A percentile compares a stretch with the other conserved stretches of the same genome.
These are phyloP conservation scores for Theobroma cacao DNA, from an alignment of 345 rosid species.

Conservation along the genomic window DNA sequence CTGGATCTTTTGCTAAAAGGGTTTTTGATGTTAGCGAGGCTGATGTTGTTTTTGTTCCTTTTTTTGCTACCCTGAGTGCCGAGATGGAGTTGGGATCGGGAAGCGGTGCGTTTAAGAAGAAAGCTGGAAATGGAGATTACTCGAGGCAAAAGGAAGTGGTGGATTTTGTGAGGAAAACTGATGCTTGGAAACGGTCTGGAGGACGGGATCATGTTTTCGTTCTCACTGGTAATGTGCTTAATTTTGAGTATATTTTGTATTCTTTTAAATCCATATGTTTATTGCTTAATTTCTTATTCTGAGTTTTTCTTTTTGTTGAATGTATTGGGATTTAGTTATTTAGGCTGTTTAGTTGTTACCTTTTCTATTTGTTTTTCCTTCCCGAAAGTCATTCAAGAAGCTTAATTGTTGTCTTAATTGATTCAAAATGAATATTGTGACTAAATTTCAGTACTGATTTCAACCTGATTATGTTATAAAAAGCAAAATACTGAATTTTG, in stretches of 20 bases:
- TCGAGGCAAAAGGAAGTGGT: slow-evolving; percentile 68
- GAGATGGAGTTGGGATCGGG: slow-evolving; percentile 88
- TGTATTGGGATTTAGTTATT: neutral
- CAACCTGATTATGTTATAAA: no score
- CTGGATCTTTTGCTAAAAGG: slow-evolving; percentile 60
- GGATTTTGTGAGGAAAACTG: slow-evolving; percentile 54
- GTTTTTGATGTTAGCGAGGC: slow-evolving; percentile 52
- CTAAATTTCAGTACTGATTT: no score
- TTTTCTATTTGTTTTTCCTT: neutral
- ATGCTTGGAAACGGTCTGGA: slow-evolving; percentile 76
- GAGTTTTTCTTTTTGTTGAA: neutral
- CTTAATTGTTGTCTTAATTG: neutral
- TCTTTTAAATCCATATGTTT: neutral
- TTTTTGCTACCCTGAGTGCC: slow-evolving; percentile 83
- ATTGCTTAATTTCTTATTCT: no score
- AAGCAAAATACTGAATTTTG: no score
- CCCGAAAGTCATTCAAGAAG: neutral
- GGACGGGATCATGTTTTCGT: slow-evolving; percentile 95
- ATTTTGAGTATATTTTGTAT: neutral
- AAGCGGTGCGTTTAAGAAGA: slow-evolving; percentile 63
- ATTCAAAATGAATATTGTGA: no score
- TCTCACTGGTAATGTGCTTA: slow-evolving; percentile 59
- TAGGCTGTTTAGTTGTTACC: neutral
- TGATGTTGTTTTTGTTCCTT: slow-evolving; percentile 87
- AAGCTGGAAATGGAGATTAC: slow-evolving; percentile 71